phyloP scores from a whole-genome alignment of 2,329 filamentous ascomycete species.

The Truncatella angustata region DNA sequence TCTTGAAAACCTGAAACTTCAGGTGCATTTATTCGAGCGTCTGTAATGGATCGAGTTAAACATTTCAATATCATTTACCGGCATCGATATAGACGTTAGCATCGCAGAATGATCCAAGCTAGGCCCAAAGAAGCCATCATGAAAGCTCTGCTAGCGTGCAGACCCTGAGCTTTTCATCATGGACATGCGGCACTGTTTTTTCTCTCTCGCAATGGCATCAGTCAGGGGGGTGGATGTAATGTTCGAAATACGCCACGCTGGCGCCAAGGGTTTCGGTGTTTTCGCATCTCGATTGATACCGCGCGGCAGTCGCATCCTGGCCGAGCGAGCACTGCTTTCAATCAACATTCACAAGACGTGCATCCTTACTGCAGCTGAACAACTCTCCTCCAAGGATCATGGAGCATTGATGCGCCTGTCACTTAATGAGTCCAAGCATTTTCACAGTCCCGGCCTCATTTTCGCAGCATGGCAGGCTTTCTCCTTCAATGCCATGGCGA shows the following conservation, averaged over 20 bases:
- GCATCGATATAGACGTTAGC: too few relatives aligned
- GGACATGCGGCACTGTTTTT: background rate
- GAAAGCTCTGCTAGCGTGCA: background rate
- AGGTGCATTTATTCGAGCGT: conserved; percentile 18
- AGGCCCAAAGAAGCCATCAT: conserved; percentile 1
- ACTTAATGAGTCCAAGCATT: conserved; percentile 11
- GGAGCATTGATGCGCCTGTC: conserved; percentile 13
- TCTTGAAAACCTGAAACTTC: conserved; percentile 17
- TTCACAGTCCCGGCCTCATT: background rate
- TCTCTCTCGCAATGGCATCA: background rate
- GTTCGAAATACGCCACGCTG: conserved; percentile 19
- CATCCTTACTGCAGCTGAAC: conserved; percentile 14
- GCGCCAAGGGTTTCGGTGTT: conserved; percentile 23
- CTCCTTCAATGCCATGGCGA: background rate
- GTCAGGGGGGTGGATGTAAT: conserved; percentile 10
- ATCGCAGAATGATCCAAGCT: conserved; percentile 1
- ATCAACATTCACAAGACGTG: conserved; percentile 15
- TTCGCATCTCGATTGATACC: conserved; percentile 20
- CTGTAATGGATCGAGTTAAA: conserved; percentile 11
- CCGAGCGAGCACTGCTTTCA: conserved; percentile 21
- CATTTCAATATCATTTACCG: too few relatives aligned
- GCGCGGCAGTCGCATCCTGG: conserved; percentile 22
- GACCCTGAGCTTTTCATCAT: background rate
- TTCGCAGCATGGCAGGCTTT: background rate
- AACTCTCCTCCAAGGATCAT: conserved; percentile 13